phyloP scores from a whole-genome alignment of 208 protist genomes.

The Acanthamoeba castellanii region DNA sequence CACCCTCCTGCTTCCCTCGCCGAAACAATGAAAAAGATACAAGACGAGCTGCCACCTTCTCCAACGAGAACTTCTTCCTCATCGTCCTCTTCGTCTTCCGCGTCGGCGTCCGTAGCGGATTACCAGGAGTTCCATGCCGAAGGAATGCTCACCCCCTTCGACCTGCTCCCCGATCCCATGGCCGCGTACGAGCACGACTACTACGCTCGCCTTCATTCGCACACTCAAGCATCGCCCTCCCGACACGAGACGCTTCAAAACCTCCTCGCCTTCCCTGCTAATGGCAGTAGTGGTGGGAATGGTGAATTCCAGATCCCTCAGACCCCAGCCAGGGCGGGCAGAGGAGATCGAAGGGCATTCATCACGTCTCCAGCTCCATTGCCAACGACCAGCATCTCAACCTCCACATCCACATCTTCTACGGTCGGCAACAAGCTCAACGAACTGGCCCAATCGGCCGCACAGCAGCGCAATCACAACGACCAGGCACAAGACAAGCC shows the following conservation, averaged over 20 bases:
- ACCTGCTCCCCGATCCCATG: conserved; percentile 20
- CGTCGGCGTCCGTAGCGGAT: not conserved
- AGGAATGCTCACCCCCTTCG: conserved; percentile 64
- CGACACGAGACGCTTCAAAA: not conserved
- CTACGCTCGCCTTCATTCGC: conserved; percentile 4
- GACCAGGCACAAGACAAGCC: not conserved
- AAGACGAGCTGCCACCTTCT: conserved; percentile 11
- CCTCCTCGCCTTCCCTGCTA: not conserved
- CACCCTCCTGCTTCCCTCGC: not conserved
- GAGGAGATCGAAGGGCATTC: not conserved
- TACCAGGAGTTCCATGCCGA: conserved; percentile 64
- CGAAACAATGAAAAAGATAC: conserved; percentile 30
- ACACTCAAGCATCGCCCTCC: not conserved
- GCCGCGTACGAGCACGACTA: conserved; percentile 27
- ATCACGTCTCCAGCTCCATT: not conserved
- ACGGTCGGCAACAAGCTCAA: conserved; percentile 4
- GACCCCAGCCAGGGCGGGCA: not conserved
- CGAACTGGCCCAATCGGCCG: conserved; percentile 22
- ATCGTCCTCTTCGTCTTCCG: not conserved
- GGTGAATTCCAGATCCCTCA: conserved; percentile 51
- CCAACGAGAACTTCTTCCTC: not conserved
- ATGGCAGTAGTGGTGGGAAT: not conserved
- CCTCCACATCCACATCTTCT: not conserved
- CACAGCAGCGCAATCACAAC: not conserved
- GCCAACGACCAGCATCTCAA: not conserved